Conservation (phyloP, 306 rosid genomes). For the Glycine latifolia region DNA sequence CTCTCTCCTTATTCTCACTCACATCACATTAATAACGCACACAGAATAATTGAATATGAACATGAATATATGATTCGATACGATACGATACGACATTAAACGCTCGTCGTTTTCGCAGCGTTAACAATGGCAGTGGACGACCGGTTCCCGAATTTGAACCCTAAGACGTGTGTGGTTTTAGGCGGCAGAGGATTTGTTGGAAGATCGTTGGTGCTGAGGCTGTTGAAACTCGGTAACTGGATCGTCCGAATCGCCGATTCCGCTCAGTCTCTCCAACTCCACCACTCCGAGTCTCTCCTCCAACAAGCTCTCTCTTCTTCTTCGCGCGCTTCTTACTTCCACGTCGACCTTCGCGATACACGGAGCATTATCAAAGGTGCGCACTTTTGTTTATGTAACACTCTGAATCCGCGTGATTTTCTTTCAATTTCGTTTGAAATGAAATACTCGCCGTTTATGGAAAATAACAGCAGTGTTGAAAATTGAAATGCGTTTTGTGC, state of each 20-base stretch:
- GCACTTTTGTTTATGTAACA: too few relatives aligned
- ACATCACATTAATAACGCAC: too few relatives aligned
- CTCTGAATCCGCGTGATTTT: too few relatives aligned
- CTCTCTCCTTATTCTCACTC: neutral
- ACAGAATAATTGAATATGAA: neutral
- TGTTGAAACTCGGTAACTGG: slow-evolving; percentile 72
- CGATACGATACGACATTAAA: neutral
- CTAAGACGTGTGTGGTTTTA: slow-evolving; percentile 76
- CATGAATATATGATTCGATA: neutral
- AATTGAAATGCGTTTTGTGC: slow-evolving; percentile 45
- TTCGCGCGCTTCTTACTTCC: slow-evolving; percentile 75
- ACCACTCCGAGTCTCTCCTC: slow-evolving; percentile 63
- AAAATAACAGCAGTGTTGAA: slow-evolving; percentile 40
- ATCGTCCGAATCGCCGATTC: slow-evolving; percentile 88
- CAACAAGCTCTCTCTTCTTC: slow-evolving; percentile 60
- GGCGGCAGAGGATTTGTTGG: slow-evolving; percentile 88
- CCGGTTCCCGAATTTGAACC: slow-evolving; percentile 62
- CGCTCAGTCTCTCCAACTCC: slow-evolving; percentile 60
- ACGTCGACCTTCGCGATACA: slow-evolving; percentile 65
- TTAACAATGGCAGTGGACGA: slow-evolving; percentile 65
- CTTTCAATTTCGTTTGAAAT: neutral
- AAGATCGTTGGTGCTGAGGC: slow-evolving; percentile 68
- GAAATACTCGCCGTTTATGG: neutral
- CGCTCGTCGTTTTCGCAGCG: slow-evolving; percentile 38
- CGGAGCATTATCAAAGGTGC: slow-evolving; percentile 60